Evolutionary conservation across 176 grass and related monocot genomes (phyloP), one percentile per base, ranked within the genome.

Genomic region (Oryza officinalis): DNA sequence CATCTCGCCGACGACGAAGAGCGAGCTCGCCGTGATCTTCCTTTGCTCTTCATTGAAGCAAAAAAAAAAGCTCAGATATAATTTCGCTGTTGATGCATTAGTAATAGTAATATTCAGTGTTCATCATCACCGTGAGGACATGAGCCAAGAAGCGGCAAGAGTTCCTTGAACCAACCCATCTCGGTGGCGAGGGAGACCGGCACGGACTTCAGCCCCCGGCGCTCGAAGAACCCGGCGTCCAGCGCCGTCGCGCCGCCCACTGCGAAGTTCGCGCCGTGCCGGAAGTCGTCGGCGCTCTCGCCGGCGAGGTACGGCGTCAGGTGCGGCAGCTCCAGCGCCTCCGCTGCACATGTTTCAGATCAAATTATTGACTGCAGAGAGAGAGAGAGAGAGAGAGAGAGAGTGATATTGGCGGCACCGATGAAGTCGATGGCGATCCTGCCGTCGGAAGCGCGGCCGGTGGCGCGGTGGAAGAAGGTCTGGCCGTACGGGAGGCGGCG

Each of bases 221-320:
- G 57, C 82, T 28, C 30, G 26, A 97, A 86, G 79, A 88, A 94
- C 10, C 27, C 64, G 30, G 60, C 25, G n/a, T 84, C 84, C 2
- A 88, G 59, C 22, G 89, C 91, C 4, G 94, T 94, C 0, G 89
- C 89, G 27, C 91, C 91, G 10, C 79, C 87, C 11, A 92, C 84
- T 1, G 89, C 94, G 8, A 97, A 92, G 78, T 94, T 97, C 3
- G 81, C 89, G 10, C 94, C 94, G 10, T 83, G 75, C 1, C 32
- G 49, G 74, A 92, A 97, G 33, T 88, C 82, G 20, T 83, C 80
- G 4, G 87, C 73, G 13, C 52, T 57, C 52, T 76, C 75, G 13
- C 91, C 91, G 31, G 82, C 94, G 2, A 97, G 87, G 71, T 88
- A 92, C n/a, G 91, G 91, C 13, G 64, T 76, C 23, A 89, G 72